Evolutionary conservation across 176 grass and related monocot genomes (phyloP), one percentile per base, ranked within the genome.

Genomic region (Paspalum notatum): DNA sequence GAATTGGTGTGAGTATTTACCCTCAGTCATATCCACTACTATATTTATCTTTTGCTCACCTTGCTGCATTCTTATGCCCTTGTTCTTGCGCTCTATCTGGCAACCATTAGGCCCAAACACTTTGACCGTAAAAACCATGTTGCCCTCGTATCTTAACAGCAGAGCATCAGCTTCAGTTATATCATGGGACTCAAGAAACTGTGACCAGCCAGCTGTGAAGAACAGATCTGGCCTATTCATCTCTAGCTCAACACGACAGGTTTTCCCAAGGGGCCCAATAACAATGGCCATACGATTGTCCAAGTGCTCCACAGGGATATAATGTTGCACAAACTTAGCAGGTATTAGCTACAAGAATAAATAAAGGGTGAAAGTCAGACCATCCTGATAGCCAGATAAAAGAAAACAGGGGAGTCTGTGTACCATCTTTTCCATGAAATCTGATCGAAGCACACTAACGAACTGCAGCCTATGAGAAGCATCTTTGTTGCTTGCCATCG

Each of bases 361-460:
- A 65, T 40, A 25, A 10, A 62, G 6, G 9, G 7, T 15, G 32
- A 38, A 65, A 65, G 62, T 41, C 62, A 40, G 62, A 20, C 32
- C 13, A 65, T 40, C 15, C 6, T 65, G 40, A 65, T 18, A 32
- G 32, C 2, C 21, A 12, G 10, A 32, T 32, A 32, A 1, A 32
- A 39, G 15, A 38, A 40, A 65, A 20, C 27, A 46, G 0, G n/a
- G 39, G 5, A 60, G 12, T 61, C 13, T 48, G 3, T 26, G 14
- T 50, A 82, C 79, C 79, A 72, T 72, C 79, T 82, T 82, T 27
- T 82, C 14, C 80, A 25, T 72, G 18, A 7, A 41, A 52, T 14
- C 15, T 1, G 10, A n/a, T 0, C 18, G 37, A 9, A 74, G 70
- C 12, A 74, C 47, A 49, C 8, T 45, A 46, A 75, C 5, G 60